These are phyloP conservation scores for Hymenoscyphus fraxineus DNA, from an alignment of 2,329 filamentous ascomycete genomes.

Conservation along the genomic window DNA sequence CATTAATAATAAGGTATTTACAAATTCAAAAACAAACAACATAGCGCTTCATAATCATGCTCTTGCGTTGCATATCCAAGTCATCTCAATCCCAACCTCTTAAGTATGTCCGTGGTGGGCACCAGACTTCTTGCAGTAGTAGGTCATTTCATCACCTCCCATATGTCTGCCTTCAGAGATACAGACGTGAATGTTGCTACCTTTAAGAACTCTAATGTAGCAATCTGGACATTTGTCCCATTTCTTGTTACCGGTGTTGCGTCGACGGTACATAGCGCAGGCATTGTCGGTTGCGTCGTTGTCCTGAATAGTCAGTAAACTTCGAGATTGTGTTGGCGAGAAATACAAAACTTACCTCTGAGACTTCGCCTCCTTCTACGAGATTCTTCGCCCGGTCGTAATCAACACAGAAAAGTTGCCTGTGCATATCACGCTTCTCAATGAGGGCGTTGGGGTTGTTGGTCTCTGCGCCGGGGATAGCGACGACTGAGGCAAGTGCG, in stretches of 20 bases:
- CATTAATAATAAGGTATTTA: too few species aligned
- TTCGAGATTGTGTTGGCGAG: neutral
- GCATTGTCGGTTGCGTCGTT: neutral
- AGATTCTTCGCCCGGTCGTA: neutral
- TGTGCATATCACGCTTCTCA: neutral
- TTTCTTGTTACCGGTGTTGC: neutral
- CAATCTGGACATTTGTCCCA: slow-evolving; percentile 2
- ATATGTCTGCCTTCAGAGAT: neutral
- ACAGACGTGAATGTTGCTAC: neutral
- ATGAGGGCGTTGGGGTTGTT: neutral
- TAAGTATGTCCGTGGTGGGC: neutral
- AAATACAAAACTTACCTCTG: neutral
- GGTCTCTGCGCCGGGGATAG: neutral
- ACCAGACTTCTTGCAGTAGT: neutral
- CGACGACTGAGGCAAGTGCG: neutral
- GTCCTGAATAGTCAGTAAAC: neutral
- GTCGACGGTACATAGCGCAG: neutral
- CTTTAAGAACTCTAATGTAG: neutral
- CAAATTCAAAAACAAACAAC: too few species aligned
- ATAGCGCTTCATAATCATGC: too few species aligned
- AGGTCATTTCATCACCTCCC: neutral
- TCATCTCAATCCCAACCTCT: too few species aligned
- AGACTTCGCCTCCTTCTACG: neutral
- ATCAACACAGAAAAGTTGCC: neutral
- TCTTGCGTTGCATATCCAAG: too few species aligned